Conservation (phyloP, 805 yeast genomes). For the Saccharomycopsis malanga region DNA sequence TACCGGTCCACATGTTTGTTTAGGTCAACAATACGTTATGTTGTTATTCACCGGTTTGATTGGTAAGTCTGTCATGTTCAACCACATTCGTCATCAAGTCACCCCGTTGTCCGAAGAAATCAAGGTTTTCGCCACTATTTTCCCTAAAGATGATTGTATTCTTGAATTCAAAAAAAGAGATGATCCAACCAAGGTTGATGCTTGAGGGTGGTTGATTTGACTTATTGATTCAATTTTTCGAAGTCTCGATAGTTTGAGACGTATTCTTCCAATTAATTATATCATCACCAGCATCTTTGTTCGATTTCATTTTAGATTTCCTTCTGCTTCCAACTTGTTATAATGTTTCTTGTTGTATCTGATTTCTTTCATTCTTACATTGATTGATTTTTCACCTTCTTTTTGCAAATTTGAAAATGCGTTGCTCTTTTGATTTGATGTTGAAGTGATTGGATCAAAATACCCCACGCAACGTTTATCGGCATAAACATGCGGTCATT, state of each 20-base stretch:
- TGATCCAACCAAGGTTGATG: slow-evolving; percentile 30
- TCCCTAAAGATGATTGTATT: slow-evolving; percentile 93
- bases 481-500: too few relatives aligned
- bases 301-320: not conserved
- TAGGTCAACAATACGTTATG: slow-evolving; percentile 91
- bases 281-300: not conserved
- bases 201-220: not conserved
- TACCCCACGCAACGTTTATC: too few relatives aligned
- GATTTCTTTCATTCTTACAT: not conserved
- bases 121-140: slow-evolving; percentile 94
- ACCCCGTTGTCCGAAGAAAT: slow-evolving; percentile 86
- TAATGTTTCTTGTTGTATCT: too few relatives aligned
- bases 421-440: too few relatives aligned
- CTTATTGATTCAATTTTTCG: not conserved
- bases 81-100: slow-evolving; percentile 75
- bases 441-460: not conserved
- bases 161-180: slow-evolving; percentile 67
- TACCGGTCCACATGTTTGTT: slow-evolving; percentile 92
- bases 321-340: not conserved
- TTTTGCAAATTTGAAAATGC: too few relatives aligned
- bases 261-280: not conserved
- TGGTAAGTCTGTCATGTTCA: slow-evolving; percentile 80
- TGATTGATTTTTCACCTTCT: not conserved
- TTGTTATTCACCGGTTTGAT: slow-evolving; percentile 82
- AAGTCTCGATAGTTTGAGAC: not conserved